Evolutionary conservation across 2,329 filamentous ascomycete species (phyloP).

Genomic region (Colletotrichum graminicola): DNA sequence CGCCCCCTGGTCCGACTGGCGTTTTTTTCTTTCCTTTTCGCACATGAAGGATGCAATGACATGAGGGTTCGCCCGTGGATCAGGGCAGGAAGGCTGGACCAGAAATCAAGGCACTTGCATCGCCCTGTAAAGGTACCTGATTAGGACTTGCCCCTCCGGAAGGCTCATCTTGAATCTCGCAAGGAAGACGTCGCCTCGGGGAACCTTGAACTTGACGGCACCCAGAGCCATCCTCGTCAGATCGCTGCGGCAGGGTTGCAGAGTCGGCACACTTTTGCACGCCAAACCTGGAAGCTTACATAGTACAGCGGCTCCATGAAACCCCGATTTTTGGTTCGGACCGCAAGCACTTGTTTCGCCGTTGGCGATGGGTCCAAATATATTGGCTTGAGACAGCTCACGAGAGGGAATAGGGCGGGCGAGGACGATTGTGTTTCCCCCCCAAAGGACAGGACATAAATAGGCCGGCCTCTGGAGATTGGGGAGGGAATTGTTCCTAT

Average conservation of each 20-base stretch:
- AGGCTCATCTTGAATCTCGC: constrained; percentile 19
- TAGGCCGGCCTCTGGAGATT: neutral
- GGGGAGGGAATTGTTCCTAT: neutral
- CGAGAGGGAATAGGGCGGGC: neutral
- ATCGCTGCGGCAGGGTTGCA: constrained; percentile 22
- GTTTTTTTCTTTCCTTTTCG: neutral
- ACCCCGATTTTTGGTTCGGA: constrained; percentile 15
- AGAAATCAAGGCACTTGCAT: constrained; percentile 33
- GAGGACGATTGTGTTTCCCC: neutral
- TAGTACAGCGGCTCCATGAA: constrained; percentile 5
- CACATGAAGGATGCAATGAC: constrained; percentile 28
- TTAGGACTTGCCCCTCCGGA: constrained; percentile 18
- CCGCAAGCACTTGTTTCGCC: constrained; percentile 1
- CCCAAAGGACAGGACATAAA: neutral
- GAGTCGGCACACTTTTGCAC: constrained; percentile 20
- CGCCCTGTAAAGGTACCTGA: constrained; percentile 20
- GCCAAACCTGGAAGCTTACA: constrained; percentile 15
- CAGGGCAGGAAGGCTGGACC: constrained; percentile 22
- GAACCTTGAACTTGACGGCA: constrained; percentile 23
- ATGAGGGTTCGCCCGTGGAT: constrained; percentile 26
- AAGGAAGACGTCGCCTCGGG: constrained; percentile 28
- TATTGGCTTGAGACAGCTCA: neutral
- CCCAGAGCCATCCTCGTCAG: constrained; percentile 9
- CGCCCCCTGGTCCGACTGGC: constrained; percentile 13
- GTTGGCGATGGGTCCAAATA: neutral